Evolutionary conservation across 2,329 filamentous ascomycete species (phyloP), one percentile per base, ranked within the genome.

Genomic region (Metarhizium humberi): DNA sequence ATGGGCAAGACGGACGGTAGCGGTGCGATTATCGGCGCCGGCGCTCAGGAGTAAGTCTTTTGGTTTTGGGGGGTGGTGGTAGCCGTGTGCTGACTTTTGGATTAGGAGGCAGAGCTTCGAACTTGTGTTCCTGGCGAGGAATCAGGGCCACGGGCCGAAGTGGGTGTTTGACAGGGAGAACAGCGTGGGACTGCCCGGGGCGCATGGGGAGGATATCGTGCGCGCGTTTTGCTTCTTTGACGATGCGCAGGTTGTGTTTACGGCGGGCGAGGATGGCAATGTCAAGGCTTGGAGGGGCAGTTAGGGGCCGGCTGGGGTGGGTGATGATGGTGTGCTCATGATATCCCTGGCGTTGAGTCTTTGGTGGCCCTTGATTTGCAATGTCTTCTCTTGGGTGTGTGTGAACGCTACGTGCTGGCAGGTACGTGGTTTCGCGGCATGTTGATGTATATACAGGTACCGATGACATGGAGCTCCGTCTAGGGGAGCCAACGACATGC

Each of bases 141-240:
- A 67, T n/a, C 67, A 64, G 20, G 64, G 60, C 8, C 59, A 63
- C n/a, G 57, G 68, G 49, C 52, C 52, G 3, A 46, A 50, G 38
- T 87, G 84, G 84, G 67, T 66, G 2, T 69, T 87, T 56, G 78
- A 80, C 58, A 70, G 70, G n/a, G 75, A 76, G 16, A 77, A 76
- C 13, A 78, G 76, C 55, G 82, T 87, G 30, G 76, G 75, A n/a
- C 66, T 88, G 51, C 76, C 77, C 0, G 83, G 82, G 0, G 84
- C 79, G 4, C 85, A 88, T 64, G 80, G 81, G 0, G 77, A 77
- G 3, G 84, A 87, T 61, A 77, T 87, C 60, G 79, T 87, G 46
- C 74, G 83, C 45, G 77, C 79, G 14, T 86, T 85, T 62, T 84
- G 80, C 67, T 82, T 86, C 65, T 77, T 82, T 56, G 83, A 86